Evolutionary conservation across 371 early-diverging fungal genomes (phyloP).

Genomic region (Encephalitozoon romaleae): DNA sequence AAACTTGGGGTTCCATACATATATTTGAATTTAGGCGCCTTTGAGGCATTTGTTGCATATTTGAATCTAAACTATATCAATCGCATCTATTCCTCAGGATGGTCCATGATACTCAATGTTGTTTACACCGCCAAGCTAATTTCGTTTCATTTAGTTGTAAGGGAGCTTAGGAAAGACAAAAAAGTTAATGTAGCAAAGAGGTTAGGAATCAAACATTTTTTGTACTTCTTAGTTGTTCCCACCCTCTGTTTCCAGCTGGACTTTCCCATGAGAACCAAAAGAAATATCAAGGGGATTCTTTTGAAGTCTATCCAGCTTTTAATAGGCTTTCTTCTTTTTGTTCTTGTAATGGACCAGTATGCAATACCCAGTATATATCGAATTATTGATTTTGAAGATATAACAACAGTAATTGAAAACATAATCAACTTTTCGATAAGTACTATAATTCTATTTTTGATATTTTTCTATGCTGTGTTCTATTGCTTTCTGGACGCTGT

Average conservation of each 20-base stretch:
- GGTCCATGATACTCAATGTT: constrained; percentile 11
- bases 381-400: background rate
- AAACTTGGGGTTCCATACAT: background rate
- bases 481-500: constrained; percentile 83
- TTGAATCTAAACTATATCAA: constrained; percentile 11
- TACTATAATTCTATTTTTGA: constrained; percentile 64
- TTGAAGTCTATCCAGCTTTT: background rate
- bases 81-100: constrained; percentile 25
- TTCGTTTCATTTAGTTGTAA: constrained; percentile 13
- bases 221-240: constrained; percentile 41
- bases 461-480: constrained; percentile 79
- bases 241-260: constrained; percentile 30
- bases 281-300: constrained; percentile 7
- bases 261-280: background rate
- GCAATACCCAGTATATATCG: constrained; percentile 47
- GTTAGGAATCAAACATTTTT: constrained; percentile 11
- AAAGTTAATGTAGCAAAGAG: background rate
- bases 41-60: background rate
- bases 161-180: background rate
- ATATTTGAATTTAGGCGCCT: background rate
- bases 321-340: constrained; percentile 26
- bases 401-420: constrained; percentile 18
- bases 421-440: constrained; percentile 33
- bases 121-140: constrained; percentile 16
- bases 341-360: constrained; percentile 52